phyloP scores from a whole-genome alignment of 2,329 filamentous ascomycete genomes.

The Xylaria sp. region DNA sequence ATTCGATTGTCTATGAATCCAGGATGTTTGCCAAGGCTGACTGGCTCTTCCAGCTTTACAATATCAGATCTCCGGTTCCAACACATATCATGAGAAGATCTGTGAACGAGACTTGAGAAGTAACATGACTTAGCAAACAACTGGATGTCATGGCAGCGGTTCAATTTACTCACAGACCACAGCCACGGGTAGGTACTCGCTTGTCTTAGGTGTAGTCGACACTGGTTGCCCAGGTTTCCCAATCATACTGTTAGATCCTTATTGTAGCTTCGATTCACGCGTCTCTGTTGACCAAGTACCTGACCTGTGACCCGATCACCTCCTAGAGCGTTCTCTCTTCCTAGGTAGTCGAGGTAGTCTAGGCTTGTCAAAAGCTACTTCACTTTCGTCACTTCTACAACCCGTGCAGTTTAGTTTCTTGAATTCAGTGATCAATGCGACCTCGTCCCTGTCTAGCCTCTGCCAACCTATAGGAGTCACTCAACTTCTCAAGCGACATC shows the following conservation, averaged over 20 bases:
- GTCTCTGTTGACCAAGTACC: not conserved
- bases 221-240: not conserved
- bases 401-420: not conserved
- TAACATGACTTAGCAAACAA: constrained; percentile 5
- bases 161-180: not conserved
- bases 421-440: not conserved
- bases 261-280: not conserved
- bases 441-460: not conserved
- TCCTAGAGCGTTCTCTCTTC: not conserved
- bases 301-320: too few species aligned
- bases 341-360: too few species aligned
- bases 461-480: not conserved
- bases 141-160: not conserved
- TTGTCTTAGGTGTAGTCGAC: not conserved
- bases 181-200: constrained; percentile 5
- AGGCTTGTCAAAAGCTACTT: not conserved
- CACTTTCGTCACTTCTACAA: not conserved
- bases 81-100: not conserved
- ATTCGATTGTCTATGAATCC: not conserved
- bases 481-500: not conserved
- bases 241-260: not conserved
- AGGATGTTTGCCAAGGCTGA: not conserved
- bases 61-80: not conserved
- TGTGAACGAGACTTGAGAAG: not conserved
- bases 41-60: not conserved